Percentiles rank a stretch among this genome's conserved stretches.
phyloP scores from a whole-genome alignment of 2,329 filamentous ascomycete species.

The Eurotiales sp. region DNA sequence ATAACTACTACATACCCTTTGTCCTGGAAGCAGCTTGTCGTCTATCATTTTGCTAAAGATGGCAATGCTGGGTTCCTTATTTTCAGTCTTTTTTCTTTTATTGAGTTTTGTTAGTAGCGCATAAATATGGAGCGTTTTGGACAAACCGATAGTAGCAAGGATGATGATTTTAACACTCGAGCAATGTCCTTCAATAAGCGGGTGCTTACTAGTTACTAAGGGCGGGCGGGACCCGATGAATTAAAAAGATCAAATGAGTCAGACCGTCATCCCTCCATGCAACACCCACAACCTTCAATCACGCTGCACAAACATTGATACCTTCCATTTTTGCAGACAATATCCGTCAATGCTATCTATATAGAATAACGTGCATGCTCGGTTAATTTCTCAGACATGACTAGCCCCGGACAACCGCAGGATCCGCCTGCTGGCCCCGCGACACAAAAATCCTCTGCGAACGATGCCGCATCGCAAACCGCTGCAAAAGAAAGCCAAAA shows the following conservation, averaged over 20 bases:
- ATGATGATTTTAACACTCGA: not conserved
- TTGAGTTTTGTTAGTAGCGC: not conserved
- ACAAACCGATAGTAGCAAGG: not conserved
- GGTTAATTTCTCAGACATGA: conserved; percentile 8
- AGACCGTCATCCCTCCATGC: conserved; percentile 3
- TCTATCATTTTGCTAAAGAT: not conserved
- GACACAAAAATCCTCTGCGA: conserved; percentile 6
- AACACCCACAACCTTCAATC: not conserved
- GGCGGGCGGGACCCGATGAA: conserved; percentile 7
- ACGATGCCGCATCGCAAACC: conserved; percentile 7
- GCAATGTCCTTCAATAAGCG: no score
- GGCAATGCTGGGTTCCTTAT: not conserved
- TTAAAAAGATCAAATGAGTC: not conserved
- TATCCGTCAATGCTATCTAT: not conserved
- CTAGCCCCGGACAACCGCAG: conserved; percentile 6
- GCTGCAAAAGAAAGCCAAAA: conserved; percentile 3
- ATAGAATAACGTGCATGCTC: not conserved
- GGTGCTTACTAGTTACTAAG: no score
- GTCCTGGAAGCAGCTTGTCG: not conserved
- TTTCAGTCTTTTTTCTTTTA: conserved; percentile 6
- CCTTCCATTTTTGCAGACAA: not conserved
- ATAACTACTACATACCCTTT: conserved; percentile 1
- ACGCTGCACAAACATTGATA: not conserved
- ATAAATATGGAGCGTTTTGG: conserved; percentile 4
- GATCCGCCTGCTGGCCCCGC: conserved; percentile 7